phyloP scores from a whole-genome alignment of 441 rosid genomes.

The Mallotus japonicus region DNA sequence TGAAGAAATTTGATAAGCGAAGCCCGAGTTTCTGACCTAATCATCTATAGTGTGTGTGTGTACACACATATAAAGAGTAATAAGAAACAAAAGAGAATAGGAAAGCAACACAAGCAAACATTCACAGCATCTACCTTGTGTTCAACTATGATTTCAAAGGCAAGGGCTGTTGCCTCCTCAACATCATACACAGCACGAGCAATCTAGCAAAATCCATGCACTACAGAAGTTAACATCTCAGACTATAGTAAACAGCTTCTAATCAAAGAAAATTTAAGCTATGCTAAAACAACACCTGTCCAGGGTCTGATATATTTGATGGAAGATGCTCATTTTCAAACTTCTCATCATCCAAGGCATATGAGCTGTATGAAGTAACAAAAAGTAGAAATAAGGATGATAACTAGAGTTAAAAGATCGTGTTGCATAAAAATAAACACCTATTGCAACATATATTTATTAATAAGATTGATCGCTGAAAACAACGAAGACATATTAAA shows the following conservation, averaged over 20 bases:
- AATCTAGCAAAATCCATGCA: slow-evolving; percentile 47
- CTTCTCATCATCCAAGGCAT: slow-evolving; percentile 71
- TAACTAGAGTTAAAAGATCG: slow-evolving; percentile 15
- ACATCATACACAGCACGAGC: slow-evolving; percentile 86
- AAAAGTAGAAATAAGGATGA: slow-evolving; percentile 13
- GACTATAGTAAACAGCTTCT: background rate
- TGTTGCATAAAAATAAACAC: background rate
- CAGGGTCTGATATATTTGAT: slow-evolving; percentile 64
- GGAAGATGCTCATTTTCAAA: slow-evolving; percentile 66
- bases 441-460: background rate
- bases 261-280: slow-evolving; percentile 20
- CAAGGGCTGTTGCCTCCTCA: slow-evolving; percentile 82
- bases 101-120: background rate
- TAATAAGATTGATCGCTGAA: background rate
- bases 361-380: slow-evolving; percentile 54
- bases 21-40: slow-evolving; percentile 70
- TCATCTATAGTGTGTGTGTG: slow-evolving; percentile 42
- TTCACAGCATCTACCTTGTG: slow-evolving; percentile 56
- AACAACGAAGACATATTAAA: background rate
- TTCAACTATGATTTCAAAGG: slow-evolving; percentile 68
- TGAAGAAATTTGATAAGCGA: slow-evolving; percentile 79
- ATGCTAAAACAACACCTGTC: slow-evolving; percentile 49
- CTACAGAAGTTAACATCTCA: slow-evolving; percentile 22
- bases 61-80: too few species aligned
- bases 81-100: background rate